Evolutionary conservation across 2,329 filamentous ascomycete genomes (phyloP).

Genomic region (Colletotrichum viniferum): DNA sequence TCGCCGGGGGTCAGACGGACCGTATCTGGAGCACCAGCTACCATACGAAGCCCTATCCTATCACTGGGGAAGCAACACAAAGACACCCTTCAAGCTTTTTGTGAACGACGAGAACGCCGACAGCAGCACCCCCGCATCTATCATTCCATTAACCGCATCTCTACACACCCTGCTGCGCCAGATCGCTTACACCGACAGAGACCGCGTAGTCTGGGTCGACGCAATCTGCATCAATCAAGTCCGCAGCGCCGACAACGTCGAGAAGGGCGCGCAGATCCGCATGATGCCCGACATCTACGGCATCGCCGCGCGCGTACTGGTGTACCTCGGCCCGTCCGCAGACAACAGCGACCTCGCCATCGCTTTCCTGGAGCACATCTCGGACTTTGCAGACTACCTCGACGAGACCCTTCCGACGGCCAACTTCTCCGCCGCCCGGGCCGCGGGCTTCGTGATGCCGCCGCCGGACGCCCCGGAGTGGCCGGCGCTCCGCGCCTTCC

Average conservation of each 20-base stretch:
- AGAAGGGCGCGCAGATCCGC: background rate
- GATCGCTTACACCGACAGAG: background rate
- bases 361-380: background rate
- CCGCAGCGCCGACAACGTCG: background rate
- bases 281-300: background rate
- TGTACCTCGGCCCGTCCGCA: background rate
- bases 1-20: background rate
- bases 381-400: background rate
- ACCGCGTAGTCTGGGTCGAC: background rate
- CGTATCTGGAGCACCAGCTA: background rate
- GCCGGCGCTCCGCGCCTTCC: background rate
- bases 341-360: background rate
- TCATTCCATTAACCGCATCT: background rate
- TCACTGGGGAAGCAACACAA: background rate
- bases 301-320: background rate
- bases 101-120: background rate
- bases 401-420: background rate
- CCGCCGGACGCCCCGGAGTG: background rate
- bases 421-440: background rate
- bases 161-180: background rate
- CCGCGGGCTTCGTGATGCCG: background rate
- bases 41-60: background rate
- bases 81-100: background rate
- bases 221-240: conserved; percentile 1
- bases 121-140: background rate